Percentiles rank a stretch among this genome's conserved stretches.
Conservation (phyloP, 1,284 basidiomycete genomes). For the Pseudozyma hubeiensis region DNA sequence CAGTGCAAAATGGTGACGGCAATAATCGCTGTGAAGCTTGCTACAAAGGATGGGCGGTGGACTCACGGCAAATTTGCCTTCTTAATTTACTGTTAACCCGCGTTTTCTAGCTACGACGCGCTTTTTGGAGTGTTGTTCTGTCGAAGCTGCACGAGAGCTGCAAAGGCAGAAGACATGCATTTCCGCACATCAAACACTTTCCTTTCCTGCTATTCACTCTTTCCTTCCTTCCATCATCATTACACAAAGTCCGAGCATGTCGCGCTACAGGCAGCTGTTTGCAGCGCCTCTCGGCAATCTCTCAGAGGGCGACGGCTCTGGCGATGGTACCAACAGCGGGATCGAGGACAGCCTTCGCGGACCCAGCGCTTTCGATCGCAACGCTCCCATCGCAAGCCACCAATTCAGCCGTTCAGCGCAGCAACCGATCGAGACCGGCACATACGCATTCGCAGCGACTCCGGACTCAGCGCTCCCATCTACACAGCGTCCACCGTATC, state of each 20-base stretch:
- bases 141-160: conserved; percentile 8
- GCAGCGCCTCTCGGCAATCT: background rate
- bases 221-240: no score
- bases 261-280: background rate
- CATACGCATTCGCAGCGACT: conserved; percentile 13
- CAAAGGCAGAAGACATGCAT: background rate
- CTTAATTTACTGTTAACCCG: background rate
- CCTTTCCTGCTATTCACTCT: no score
- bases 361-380: background rate
- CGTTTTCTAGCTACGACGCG: no score
- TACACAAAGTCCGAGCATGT: background rate
- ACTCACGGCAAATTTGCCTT: background rate
- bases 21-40: no score
- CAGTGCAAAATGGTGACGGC: no score
- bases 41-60: no score
- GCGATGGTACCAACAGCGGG: conserved; percentile 4
- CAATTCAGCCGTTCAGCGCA: conserved; percentile 5
- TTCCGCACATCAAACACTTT: background rate
- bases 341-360: conserved; percentile 21
- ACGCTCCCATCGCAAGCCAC: background rate
- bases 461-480: background rate
- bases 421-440: background rate
- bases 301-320: background rate
- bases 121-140: conserved; percentile 10
- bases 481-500: background rate